These are phyloP conservation scores for Coniella lustricola DNA, from an alignment of 2,329 filamentous ascomycete species.

Conservation along the genomic window DNA sequence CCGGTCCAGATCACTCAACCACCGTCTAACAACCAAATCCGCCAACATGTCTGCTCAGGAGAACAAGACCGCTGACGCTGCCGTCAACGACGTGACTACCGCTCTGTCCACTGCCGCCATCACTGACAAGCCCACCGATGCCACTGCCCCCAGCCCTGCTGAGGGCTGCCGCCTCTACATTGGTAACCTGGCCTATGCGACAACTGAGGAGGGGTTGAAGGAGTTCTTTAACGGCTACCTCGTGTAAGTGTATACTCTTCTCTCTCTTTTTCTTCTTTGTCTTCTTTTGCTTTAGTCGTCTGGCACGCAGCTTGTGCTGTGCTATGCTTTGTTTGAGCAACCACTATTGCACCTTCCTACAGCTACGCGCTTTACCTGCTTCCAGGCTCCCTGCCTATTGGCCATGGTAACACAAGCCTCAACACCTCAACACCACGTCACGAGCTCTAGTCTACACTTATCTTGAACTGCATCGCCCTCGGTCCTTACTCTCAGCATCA, in stretches of 20 bases:
- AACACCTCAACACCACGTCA: too few relatives aligned
- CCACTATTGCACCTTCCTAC: not conserved
- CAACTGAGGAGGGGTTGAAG: constrained; percentile 99
- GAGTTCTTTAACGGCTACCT: constrained; percentile 99
- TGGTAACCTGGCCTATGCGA: constrained; percentile 99
- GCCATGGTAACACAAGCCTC: too few relatives aligned
- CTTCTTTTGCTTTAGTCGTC: not conserved
- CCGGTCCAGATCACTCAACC: constrained; percentile 26
- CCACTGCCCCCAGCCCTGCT: constrained; percentile 92
- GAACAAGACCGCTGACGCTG: constrained; percentile 55
- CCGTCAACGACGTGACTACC: constrained; percentile 71
- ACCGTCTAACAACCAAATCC: constrained; percentile 27
- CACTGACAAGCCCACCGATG: constrained; percentile 57
- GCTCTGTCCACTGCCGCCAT: constrained; percentile 68
- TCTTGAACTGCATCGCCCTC: too few relatives aligned
- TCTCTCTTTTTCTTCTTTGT: too few relatives aligned
- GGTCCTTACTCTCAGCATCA: not conserved
- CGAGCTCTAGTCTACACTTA: too few relatives aligned
- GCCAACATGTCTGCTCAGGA: constrained; percentile 82
- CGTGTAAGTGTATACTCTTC: constrained; percentile 87
- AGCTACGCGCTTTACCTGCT: not conserved
- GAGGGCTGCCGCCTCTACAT: constrained; percentile 99
- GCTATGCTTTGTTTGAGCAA: not conserved
- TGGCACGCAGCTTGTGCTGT: not conserved
- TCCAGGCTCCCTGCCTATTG: too few relatives aligned